Evolutionary conservation across 495 filamentous ascomycete genomes (phyloP), one percentile per base, ranked within the genome.

Genomic region (Aspergillus hancockii): DNA sequence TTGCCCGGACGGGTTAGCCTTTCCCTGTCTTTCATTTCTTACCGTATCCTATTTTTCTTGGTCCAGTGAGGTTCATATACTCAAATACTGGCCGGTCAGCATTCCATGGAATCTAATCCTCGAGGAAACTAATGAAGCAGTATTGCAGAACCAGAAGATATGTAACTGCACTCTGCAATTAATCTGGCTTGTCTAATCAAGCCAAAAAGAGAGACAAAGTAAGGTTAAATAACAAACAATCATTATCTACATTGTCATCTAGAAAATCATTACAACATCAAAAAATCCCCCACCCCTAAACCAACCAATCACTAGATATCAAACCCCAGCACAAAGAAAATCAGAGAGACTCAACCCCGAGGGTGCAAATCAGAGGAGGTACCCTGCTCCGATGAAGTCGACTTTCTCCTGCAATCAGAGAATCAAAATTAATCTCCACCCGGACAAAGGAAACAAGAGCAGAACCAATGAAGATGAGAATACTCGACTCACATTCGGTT

Each of bases 1-100:
- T 67, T 67, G 49, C 65, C 61, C 31, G 23, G 57, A 59, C 38
- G 50, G 61, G 65, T 55, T 67, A 67, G 59, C 21, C 34, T 57
- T 64, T 67, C 65, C 65, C 51, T 51, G 18, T 21, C 19, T 23
- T 34, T 25, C 23, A 30, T 25, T 52, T 41, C 18, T 47, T 25
- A 46, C 28, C 47, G 28, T 28, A 30, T 41, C 38, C 38, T 41
- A 28, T 28, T 28, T 28, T 28, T 3, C 25, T 28, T 28, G 25
- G 25, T 28, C 25, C 7, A 28, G 25, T 28, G 25, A 28, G 25
- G 7, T 7, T 7, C 25, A 28, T 18, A 4, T 31, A 25, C 13
- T 36, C 12, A 12, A n/a, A 21, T 21, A 18, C 49, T 19, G 2
- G 25, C 4, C 14, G 3, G 25, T 1, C 25, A 25, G 22, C 6